Evolutionary conservation across 1,284 basidiomycete species (phyloP), one percentile per base, ranked within the genome.

Genomic region (Laetiporus sulphureus): DNA sequence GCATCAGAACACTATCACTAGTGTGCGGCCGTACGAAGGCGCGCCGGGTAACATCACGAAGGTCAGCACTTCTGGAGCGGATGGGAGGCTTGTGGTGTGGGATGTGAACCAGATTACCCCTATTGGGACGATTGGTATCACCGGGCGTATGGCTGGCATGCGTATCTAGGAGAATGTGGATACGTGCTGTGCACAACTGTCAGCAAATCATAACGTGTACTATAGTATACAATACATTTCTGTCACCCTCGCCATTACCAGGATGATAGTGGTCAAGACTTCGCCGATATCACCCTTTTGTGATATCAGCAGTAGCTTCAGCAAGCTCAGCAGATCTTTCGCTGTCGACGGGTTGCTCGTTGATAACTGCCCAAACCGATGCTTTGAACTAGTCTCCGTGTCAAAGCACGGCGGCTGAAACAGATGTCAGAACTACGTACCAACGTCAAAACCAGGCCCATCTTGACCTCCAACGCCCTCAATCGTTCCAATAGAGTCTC

Each of bases 1-100:
- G 32, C 96, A 99, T 64, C 95, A 98, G 72, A 99, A 99, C 69
- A 96, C 94, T 32, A 98, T 99, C 65, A 98, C 93, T n/a, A 84
- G 73, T 52, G 72, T 96, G 35, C 72, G 91, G 42, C 68, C 86
- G 20, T 95, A 90, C 55, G 83, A 84, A 46, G 75, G 73, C 47
- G 68, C 62, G 0, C 60, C 67, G 2, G 77, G 71, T 16, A 79
- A 73, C 3, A 83, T 97, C 5, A 72, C 68, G 35, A 77, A 76
- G 53, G 83, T 99, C 44, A 91, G 86, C 59, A 97, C 94, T 13
- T 85, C 82, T n/a, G 96, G 93, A 7, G 89, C 94, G 21, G 96
- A 99, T 65, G 96, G 96, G 4, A 85, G 85, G 55, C 67, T 99
- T 46, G 92, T 95, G 20, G 73, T 99, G 44, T 99, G 96, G 91